Percentiles rank a stretch among this genome's conserved stretches.
phyloP scores from a whole-genome alignment of 306 rosid genomes.

The Rubus parviflorus region DNA sequence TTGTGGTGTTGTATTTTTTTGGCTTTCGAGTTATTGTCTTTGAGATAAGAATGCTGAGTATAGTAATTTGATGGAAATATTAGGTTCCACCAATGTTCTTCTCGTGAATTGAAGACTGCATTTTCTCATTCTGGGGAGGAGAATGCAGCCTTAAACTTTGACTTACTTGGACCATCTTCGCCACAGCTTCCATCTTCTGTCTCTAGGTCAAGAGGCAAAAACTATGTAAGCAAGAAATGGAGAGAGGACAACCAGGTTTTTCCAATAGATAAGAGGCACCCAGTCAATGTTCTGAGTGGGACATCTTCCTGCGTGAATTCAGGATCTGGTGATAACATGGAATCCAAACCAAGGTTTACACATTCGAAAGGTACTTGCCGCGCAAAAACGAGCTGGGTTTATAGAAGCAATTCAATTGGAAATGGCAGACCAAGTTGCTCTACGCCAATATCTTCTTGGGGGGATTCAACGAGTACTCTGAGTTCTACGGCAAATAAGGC shows the following conservation, averaged over 20 bases:
- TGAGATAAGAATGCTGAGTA: slow-evolving; percentile 14
- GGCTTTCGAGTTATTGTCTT: neutral
- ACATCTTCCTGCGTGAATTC: slow-evolving; percentile 30
- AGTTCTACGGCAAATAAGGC: slow-evolving; percentile 36
- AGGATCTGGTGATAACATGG: slow-evolving; percentile 37
- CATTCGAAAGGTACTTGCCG: slow-evolving; percentile 30
- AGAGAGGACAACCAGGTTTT: slow-evolving; percentile 35
- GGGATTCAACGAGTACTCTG: slow-evolving; percentile 29
- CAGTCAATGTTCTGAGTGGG: slow-evolving; percentile 35
- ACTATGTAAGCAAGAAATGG: slow-evolving; percentile 57
- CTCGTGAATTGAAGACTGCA: slow-evolving; percentile 54
- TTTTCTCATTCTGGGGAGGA: slow-evolving; percentile 51
- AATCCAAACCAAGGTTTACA: slow-evolving; percentile 32
- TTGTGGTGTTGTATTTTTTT: neutral
- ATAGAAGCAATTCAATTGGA: slow-evolving; percentile 29
- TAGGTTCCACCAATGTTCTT: slow-evolving; percentile 78
- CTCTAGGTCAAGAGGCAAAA: slow-evolving; percentile 75
- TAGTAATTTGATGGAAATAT: slow-evolving; percentile 29
- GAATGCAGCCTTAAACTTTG: slow-evolving; percentile 33
- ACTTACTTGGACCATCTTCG: slow-evolving; percentile 32
- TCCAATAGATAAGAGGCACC: slow-evolving; percentile 39
- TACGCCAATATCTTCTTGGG: slow-evolving; percentile 25
- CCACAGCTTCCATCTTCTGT: slow-evolving; percentile 65
- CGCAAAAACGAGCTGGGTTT: slow-evolving; percentile 34
- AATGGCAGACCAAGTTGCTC: slow-evolving; percentile 23